Percentiles rank a stretch among this genome's conserved stretches.
Evolutionary conservation across 116 monocot genomes (phyloP).

Genomic region (Trichopus zeylanicus): DNA sequence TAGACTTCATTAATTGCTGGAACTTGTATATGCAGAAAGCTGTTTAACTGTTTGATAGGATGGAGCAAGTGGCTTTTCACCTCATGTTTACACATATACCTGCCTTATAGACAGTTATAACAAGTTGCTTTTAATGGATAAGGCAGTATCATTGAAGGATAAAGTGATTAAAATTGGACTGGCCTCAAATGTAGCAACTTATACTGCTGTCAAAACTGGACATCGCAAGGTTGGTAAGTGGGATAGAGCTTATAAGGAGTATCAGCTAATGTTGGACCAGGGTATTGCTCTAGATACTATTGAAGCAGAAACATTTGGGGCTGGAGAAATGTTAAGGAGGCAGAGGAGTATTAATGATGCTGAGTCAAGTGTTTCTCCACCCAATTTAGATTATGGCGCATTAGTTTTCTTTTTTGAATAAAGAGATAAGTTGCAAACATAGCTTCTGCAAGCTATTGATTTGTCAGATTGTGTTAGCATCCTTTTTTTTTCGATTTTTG

Average conservation of each 20-base stretch:
- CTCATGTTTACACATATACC: slow-evolving; percentile 39
- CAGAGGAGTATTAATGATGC: neutral
- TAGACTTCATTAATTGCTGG: slow-evolving; percentile 36
- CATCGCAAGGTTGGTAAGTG: slow-evolving; percentile 25
- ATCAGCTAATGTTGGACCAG: slow-evolving; percentile 24
- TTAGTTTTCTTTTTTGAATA: no score
- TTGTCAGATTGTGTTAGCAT: no score
- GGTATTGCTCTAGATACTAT: slow-evolving; percentile 36
- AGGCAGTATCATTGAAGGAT: slow-evolving; percentile 18
- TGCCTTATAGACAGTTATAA: slow-evolving; percentile 30
- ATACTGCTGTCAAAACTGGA: slow-evolving; percentile 39
- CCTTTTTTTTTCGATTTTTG: no score
- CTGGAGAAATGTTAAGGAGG: slow-evolving; percentile 12
- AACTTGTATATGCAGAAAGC: slow-evolving; percentile 28
- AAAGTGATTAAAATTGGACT: slow-evolving; percentile 28
- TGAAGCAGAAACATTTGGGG: slow-evolving; percentile 6
- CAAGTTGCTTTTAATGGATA: slow-evolving; percentile 25
- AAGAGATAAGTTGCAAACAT: no score
- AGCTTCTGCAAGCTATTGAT: no score
- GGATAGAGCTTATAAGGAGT: slow-evolving; percentile 22
- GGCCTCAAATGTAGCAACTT: slow-evolving; percentile 31
- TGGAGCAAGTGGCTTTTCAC: slow-evolving; percentile 24
- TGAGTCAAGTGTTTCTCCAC: no score
- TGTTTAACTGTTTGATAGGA: slow-evolving; percentile 17
- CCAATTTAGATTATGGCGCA: no score